phyloP scores from a whole-genome alignment of 768 basidiomycete species.

The Candolleomyces eurysporus region DNA sequence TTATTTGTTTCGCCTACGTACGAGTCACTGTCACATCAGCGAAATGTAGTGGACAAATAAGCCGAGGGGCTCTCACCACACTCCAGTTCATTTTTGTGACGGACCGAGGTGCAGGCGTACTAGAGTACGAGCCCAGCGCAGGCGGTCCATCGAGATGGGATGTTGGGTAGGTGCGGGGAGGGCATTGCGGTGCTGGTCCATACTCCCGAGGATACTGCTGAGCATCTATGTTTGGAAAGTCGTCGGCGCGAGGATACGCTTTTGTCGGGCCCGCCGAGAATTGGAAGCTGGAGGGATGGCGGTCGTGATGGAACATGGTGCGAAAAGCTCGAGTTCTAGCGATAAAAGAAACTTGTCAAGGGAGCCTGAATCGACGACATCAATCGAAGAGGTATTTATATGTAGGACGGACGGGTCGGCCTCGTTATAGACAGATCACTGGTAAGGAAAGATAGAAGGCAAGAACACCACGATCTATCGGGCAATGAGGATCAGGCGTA shows the following conservation, averaged over 20 bases:
- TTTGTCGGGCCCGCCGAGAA: neutral
- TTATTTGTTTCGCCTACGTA: neutral
- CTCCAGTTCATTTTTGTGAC: neutral
- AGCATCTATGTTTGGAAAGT: constrained; percentile 1
- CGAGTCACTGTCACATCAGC: neutral
- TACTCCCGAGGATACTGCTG: neutral
- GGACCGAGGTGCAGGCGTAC: neutral
- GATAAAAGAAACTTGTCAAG: neutral
- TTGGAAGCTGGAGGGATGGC: neutral
- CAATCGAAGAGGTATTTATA: neutral
- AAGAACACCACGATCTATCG: constrained; percentile 3
- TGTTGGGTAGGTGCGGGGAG: constrained; percentile 1
- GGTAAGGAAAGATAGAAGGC: constrained; percentile 1
- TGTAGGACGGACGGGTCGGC: neutral
- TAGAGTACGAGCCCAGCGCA: neutral
- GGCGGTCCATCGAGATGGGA: neutral
- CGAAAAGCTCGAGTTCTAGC: neutral
- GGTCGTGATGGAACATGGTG: constrained; percentile 1
- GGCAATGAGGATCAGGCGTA: neutral
- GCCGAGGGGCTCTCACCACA: neutral
- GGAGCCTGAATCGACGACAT: neutral
- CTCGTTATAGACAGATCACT: neutral
- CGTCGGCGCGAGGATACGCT: neutral
- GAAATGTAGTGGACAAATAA: neutral
- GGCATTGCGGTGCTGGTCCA: constrained; percentile 1